Base-by-base conservation (phyloP, 768 basidiomycete species). In the Pleurotus ostreatus region DNA sequence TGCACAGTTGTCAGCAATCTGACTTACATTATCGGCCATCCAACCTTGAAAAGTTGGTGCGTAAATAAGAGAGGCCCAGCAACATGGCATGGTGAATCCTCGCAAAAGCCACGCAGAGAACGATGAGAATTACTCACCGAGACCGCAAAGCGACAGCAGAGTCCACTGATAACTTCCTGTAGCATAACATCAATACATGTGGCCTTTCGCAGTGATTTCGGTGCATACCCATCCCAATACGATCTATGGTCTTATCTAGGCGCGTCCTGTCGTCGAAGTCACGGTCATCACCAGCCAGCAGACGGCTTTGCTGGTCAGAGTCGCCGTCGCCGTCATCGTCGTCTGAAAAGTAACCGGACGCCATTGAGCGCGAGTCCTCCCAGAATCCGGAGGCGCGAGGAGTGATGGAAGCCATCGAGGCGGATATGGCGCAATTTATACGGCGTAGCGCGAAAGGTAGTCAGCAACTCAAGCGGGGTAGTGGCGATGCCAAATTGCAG, bases 1-100 rank as follows among this genome's bases (percentile, higher is more conserved):
- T 57, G 34, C 55, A 52, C 52, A 39, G 48, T 52, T 46, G 56
- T 9, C 45, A 55, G 59, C 55, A 49, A 55, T 67, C 70, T 60
- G 63, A 71, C 74, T 63, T 66, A 94, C 92, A 69, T 95, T 95
- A 71, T 96, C 93, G 54, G 93, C 92, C 79, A 92, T 77, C 94
- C 94, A 96, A 26, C 93, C 94, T 91, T 63, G 37, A 46, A 45
- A 40, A 38, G 20, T 59, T 37, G 54, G 56, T 38, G 22, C 12
- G 58, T 23, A 26, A 49, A 34, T 48, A 45, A 40, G 11, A 15
- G 20, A 58, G 41, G 25, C 25, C 25, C 23, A 40, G 48, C 18
- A 41, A 49, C 15, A 23, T 49, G 48, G 48, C 48, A 26, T 25
- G 49, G 12, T 15, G 15, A 44, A 43, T 26, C 22, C 55, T 59